A percentile compares a stretch with the other conserved stretches of the same genome.
Evolutionary conservation across 805 yeast species (phyloP).

Genomic region (Ogataea henricii): DNA sequence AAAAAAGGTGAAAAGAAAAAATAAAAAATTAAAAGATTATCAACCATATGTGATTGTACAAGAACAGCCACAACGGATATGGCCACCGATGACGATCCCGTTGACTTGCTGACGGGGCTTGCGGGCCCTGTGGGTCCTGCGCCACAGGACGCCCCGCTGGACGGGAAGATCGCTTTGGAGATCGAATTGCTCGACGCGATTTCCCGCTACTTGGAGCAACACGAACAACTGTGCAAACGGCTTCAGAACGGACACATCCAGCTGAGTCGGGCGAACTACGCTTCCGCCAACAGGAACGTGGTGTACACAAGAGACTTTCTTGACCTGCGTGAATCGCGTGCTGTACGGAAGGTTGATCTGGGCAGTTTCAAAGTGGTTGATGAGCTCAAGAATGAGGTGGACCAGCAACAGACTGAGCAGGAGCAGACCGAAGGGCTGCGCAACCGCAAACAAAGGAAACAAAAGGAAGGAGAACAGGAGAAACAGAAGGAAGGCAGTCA

Average conservation of each 20-base stretch:
- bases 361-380: background rate
- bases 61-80: background rate
- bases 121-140: background rate
- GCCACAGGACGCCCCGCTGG: background rate
- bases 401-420: slow-evolving; percentile 2
- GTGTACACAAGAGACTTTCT: slow-evolving; percentile 21
- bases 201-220: slow-evolving; percentile 36
- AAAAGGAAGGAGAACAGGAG: background rate
- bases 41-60: background rate
- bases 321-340: slow-evolving; percentile 23
- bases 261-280: slow-evolving; percentile 46
- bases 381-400: slow-evolving; percentile 3
- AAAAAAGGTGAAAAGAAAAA: background rate
- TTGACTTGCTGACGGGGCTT: background rate
- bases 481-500: background rate
- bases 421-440: background rate
- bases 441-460: background rate
- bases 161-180: slow-evolving; percentile 7
- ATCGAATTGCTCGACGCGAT: slow-evolving; percentile 34
- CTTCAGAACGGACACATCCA: slow-evolving; percentile 40
- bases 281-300: slow-evolving; percentile 19
- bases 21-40: slow-evolving; percentile 2
- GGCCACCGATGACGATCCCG: background rate
- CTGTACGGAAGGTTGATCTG: slow-evolving; percentile 11
- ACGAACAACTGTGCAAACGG: slow-evolving; percentile 22